A percentile compares a stretch with the other conserved stretches of the same genome.
These are phyloP conservation scores for Penicillium canariense DNA, from an alignment of 495 filamentous ascomycete genomes.

Conservation along the genomic window DNA sequence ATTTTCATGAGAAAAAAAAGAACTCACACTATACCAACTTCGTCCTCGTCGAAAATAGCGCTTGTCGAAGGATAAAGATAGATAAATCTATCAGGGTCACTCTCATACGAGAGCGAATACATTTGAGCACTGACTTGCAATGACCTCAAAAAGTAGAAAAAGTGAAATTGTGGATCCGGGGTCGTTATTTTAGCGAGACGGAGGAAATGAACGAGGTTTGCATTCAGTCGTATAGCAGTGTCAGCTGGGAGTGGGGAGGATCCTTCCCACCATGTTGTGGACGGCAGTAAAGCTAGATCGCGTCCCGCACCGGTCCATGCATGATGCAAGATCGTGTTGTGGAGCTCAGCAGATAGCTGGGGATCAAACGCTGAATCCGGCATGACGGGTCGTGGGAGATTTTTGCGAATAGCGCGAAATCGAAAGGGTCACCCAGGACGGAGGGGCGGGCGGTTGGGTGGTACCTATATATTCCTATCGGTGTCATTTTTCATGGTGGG, in stretches of 20 bases:
- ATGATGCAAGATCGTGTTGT: not conserved
- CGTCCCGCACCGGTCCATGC: not conserved
- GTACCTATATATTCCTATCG: too few species aligned
- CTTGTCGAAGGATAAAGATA: not conserved
- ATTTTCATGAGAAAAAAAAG: too few species aligned
- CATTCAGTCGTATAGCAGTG: not conserved
- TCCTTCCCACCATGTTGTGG: not conserved
- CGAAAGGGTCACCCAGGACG: too few species aligned
- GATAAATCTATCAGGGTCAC: not conserved
- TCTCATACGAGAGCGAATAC: not conserved
- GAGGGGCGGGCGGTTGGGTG: too few species aligned
- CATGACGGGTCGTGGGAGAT: too few species aligned
- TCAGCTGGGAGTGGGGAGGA: not conserved
- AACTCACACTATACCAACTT: not conserved
- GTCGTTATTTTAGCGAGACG: not conserved
- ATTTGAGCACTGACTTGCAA: not conserved
- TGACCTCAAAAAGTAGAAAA: not conserved
- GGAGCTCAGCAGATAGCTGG: not conserved
- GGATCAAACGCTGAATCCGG: not conserved
- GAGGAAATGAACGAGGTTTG: not conserved
- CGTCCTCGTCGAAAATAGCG: not conserved
- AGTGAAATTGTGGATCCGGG: not conserved
- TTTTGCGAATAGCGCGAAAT: too few species aligned
- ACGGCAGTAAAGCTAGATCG: not conserved
- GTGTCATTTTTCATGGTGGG: too few species aligned